Base-by-base conservation (phyloP, 2,329 filamentous ascomycete genomes). In the Xylaria sp. region DNA sequence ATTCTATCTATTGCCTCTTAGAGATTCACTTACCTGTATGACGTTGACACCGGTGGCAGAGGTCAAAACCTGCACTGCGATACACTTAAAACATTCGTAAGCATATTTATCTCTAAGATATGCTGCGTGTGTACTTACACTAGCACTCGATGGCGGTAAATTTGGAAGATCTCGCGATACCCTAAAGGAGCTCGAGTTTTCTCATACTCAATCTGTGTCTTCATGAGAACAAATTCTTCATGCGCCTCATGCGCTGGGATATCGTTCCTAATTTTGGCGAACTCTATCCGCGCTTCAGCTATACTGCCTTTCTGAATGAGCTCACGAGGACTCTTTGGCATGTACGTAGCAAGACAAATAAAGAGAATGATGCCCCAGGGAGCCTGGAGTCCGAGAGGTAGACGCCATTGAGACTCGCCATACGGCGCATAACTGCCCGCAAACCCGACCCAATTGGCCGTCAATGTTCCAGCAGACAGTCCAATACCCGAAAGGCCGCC, bases 11-110 rank as follows among this genome's bases (percentile, higher is more conserved):
- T 35, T n/a, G 31, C 15, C 33, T 42, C 21, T 35, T 31, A 11
- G 15, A 17, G 3, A 8, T 15, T 25, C 6, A 15, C 57, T 61
- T 40, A 57, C 61, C 51, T 76, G 83, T 38, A 87, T 85, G 1
- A 86, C 84, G 67, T 86, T 86, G 38, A 86, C 82, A 11, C 84
- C 84, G 0, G 84, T 86, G 40, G 86, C 69, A 65, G 78, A 80
- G 0, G 84, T 86, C 81, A 86, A 84, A 2, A 83, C 85, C 72
- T 86, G 84, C 2, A 85, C 84, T 2, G 81, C 80, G 67, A 86
- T 82, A 1, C 80, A 82, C 14, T 60, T 65, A n/a, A 25, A 19
- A 33, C 52, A 17, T 3, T 21, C 4, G 8, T 58, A 25, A 58
- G 25, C 12, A 35, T 42, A 25, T 12, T 19, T 15, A 15, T 17